A percentile compares a stretch with the other conserved stretches of the same genome.
These are phyloP conservation scores for Dittrichia graveolens DNA, from an alignment of 129 eudicot genomes.

Conservation along the genomic window DNA sequence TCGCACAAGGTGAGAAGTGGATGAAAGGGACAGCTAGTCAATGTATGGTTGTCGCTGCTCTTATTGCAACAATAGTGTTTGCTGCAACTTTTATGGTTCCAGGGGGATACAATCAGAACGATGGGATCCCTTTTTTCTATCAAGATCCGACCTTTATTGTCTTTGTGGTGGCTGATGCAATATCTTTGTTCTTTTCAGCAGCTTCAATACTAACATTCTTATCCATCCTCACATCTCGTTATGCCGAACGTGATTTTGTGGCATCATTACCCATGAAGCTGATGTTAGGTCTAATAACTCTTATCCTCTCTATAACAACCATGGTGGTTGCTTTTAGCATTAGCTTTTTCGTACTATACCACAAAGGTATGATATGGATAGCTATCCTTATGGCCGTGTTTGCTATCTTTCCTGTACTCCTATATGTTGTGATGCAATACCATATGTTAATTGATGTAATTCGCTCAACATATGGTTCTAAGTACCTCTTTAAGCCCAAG, in stretches of 20 bases:
- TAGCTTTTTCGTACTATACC: not conserved
- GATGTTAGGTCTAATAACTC: not conserved
- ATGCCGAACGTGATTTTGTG: not conserved
- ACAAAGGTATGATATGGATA: not conserved
- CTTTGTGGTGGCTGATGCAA: not conserved
- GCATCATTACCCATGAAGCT: not conserved
- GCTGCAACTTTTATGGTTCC: not conserved
- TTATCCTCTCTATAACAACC: not conserved
- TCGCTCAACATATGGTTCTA: slow-evolving; percentile 4
- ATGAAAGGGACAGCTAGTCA: not conserved
- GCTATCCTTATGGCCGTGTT: not conserved
- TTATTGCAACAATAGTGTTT: not conserved
- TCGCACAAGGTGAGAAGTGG: not conserved
- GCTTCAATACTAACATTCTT: not conserved
- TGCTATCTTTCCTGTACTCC: not conserved
- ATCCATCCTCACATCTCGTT: not conserved
- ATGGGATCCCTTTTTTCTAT: not conserved
- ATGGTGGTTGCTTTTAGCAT: not conserved
- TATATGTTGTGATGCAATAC: not conserved
- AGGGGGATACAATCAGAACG: not conserved
- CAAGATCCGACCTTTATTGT: not conserved
- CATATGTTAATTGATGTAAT: not conserved
- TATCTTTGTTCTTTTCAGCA: not conserved
- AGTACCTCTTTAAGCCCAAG: not conserved
- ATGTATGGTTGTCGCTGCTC: not conserved